phyloP scores from a whole-genome alignment of 352 stramenopile species.

The Phytophthora quininea region DNA sequence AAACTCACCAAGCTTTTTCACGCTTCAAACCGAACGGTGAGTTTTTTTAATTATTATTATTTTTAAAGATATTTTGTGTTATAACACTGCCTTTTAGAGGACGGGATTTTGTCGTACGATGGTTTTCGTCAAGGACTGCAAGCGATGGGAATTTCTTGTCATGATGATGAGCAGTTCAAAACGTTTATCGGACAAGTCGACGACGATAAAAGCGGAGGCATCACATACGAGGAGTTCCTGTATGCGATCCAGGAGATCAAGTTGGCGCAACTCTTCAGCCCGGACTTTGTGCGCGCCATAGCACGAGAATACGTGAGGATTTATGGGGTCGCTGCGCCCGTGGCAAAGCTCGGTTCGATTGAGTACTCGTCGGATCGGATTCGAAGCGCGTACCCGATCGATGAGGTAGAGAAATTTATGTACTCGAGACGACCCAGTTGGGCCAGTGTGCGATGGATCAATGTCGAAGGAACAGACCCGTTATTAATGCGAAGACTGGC shows the following conservation, averaged over 20 bases:
- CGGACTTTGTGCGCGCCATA: slow-evolving; percentile 51
- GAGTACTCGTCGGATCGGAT: slow-evolving; percentile 84
- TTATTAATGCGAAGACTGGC: slow-evolving; percentile 73
- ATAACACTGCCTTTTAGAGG: slow-evolving; percentile 22
- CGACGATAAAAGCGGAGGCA: slow-evolving; percentile 81
- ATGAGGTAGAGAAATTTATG: slow-evolving; percentile 80
- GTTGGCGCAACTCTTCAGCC: slow-evolving; percentile 83
- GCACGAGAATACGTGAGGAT: slow-evolving; percentile 26
- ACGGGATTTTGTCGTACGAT: slow-evolving; percentile 78
- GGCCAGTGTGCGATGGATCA: slow-evolving; percentile 86
- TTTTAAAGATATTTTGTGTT: neutral
- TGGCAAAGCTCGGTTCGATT: slow-evolving; percentile 58
- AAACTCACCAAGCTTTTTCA: slow-evolving; percentile 72
- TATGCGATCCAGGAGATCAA: slow-evolving; percentile 91
- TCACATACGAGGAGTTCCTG: slow-evolving; percentile 87
- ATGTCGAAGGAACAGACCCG: slow-evolving; percentile 68
- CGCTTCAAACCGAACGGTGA: slow-evolving; percentile 67
- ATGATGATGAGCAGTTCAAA: slow-evolving; percentile 66
- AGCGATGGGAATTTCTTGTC: slow-evolving; percentile 77
- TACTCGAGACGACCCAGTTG: slow-evolving; percentile 80
- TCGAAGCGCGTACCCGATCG: slow-evolving; percentile 73
- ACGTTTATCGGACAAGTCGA: slow-evolving; percentile 82
- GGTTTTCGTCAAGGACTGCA: slow-evolving; percentile 74
- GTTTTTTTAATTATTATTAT: slow-evolving; percentile 1
- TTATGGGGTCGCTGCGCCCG: slow-evolving; percentile 18